phyloP scores from a whole-genome alignment of 768 basidiomycete species.

The Kwoniella sp. region DNA sequence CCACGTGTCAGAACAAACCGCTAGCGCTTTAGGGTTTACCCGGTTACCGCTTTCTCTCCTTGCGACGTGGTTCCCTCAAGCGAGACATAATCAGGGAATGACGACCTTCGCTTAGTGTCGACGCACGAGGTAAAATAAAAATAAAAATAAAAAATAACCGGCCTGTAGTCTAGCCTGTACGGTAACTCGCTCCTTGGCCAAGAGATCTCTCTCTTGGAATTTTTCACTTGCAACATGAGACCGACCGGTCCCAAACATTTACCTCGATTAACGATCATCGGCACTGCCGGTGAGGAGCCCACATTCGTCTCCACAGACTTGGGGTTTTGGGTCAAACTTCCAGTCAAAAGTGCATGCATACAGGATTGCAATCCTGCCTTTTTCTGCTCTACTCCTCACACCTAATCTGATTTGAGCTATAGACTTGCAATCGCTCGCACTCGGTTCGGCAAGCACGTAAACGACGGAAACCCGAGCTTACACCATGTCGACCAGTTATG shows the following conservation, averaged over 20 bases:
- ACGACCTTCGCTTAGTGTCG: not conserved
- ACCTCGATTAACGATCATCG: not conserved
- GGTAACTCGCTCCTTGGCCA: not conserved
- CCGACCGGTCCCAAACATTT: not conserved
- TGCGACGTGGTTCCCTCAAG: not conserved
- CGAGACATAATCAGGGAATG: not conserved
- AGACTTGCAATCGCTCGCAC: not conserved
- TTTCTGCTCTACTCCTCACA: not conserved
- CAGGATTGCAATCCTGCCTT: not conserved
- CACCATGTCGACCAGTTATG: not conserved
- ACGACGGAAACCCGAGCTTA: not conserved
- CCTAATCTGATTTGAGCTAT: not conserved
- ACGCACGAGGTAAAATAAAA: not conserved
- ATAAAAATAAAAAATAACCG: not conserved
- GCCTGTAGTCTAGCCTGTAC: no score
- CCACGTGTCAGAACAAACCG: no score
- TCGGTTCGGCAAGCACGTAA: not conserved
- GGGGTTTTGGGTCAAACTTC: not conserved
- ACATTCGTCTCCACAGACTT: not conserved
- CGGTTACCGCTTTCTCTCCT: no score
- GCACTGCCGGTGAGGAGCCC: slow-evolving; percentile 2
- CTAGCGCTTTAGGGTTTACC: no score
- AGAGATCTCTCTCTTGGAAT: not conserved
- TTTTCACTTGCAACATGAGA: not conserved
- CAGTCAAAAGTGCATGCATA: not conserved